A percentile compares a stretch with the other conserved stretches of the same genome.
Evolutionary conservation across 148 eudicot genomes (phyloP).

Genomic region (Pouteria glomerata): DNA sequence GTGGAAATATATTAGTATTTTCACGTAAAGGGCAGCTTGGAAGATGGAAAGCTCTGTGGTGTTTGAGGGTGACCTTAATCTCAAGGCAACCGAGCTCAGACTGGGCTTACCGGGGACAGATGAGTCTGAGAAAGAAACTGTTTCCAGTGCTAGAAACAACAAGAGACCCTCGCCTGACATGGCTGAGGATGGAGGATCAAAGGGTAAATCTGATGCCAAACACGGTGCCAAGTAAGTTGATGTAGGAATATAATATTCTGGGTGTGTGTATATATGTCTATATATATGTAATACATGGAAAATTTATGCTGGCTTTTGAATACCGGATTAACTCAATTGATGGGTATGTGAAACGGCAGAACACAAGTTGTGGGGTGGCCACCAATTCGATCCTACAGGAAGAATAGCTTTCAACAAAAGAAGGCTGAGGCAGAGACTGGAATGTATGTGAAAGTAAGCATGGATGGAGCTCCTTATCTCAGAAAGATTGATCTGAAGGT

Average conservation of each 20-base stretch:
- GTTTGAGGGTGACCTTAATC: conserved; percentile 27
- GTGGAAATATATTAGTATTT: too few species aligned
- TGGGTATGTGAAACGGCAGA: conserved; percentile 21
- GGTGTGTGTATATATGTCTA: too few species aligned
- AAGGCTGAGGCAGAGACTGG: conserved; percentile 33
- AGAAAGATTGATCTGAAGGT: conserved; percentile 56
- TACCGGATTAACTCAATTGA: background rate
- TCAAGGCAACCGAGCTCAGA: conserved; percentile 51
- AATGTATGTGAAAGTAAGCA: conserved; percentile 54
- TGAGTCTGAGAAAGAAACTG: conserved; percentile 19
- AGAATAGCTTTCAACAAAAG: conserved; percentile 28
- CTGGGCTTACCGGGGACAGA: conserved; percentile 49
- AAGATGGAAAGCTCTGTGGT: conserved; percentile 23
- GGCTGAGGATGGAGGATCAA: conserved; percentile 3
- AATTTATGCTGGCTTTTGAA: background rate
- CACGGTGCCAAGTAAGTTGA: conserved; percentile 46
- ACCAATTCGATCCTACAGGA: conserved; percentile 47
- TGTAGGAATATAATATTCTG: too few species aligned
- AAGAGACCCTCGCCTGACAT: conserved; percentile 30
- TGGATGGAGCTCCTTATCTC: conserved; percentile 66
- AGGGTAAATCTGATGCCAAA: background rate
- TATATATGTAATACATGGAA: background rate
- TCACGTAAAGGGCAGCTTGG: background rate
- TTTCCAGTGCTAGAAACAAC: conserved; percentile 24
- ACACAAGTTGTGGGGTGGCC: conserved; percentile 73